Conservation (phyloP, 1,139 yeast species). For the Magnusiomyces magnusii region DNA sequence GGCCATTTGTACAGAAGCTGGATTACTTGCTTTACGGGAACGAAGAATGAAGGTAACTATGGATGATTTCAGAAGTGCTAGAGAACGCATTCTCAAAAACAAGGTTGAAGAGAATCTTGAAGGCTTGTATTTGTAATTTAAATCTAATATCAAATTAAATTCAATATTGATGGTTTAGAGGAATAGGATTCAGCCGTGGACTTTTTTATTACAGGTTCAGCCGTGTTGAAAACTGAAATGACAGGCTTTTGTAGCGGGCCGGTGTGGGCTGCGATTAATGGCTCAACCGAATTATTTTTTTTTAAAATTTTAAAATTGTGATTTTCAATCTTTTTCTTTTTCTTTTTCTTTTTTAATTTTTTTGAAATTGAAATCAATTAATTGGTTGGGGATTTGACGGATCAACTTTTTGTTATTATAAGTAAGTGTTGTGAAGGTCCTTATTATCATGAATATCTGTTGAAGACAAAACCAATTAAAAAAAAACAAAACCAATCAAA, state of each 20-base stretch:
- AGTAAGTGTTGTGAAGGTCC: no score
- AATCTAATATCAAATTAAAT: neutral
- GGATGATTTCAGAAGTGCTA: slow-evolving; percentile 88
- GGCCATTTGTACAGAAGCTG: slow-evolving; percentile 98
- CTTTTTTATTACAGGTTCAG: neutral
- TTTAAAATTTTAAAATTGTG: neutral
- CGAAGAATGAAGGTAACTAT: slow-evolving; percentile 98
- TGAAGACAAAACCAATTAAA: no score
- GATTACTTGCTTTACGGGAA: slow-evolving; percentile 90
- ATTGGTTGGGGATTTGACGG: no score
- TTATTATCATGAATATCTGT: no score
- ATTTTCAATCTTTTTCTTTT: neutral
- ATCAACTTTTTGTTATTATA: no score
- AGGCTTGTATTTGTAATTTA: slow-evolving; percentile 69
- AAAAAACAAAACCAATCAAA: no score
- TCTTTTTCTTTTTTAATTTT: slow-evolving; percentile 3
- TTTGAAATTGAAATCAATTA: neutral
- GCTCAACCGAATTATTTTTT: neutral
- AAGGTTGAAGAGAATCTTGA: slow-evolving; percentile 96
- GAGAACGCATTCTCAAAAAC: slow-evolving; percentile 95
- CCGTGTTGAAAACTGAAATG: neutral
- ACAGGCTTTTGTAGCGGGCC: neutral
- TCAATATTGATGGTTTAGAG: no score
- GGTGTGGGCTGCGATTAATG: neutral
- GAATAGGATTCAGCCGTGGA: no score